Evolutionary conservation across 2,329 filamentous ascomycete species (phyloP), one percentile per base, ranked within the genome.

Genomic region (Aspergillus brunneoviolaceus): DNA sequence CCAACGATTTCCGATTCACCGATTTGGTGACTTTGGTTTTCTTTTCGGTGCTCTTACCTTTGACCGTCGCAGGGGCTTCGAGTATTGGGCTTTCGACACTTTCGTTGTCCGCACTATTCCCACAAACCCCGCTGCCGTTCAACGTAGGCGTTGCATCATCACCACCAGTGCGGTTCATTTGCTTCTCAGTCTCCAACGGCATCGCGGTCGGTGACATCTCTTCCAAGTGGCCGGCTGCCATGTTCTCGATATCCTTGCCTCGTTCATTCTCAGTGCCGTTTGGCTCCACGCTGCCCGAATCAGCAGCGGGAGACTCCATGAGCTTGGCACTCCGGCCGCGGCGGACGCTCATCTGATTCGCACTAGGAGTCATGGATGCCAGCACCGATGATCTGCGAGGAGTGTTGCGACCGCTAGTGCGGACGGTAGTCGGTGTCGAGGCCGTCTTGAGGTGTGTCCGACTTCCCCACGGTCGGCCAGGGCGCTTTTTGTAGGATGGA

Each of bases 401-500:
- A 2, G 76, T 77, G 52, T 68, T 72, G 53, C 75, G 76, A 47
- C 74, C 72, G 59, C 68, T 73, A 2, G 71, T 73, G 25, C 74
- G 71, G 50, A 69, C 60, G 6, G 71, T 68, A 6, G 70, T 72
- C 10, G 75, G 72, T n/a, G 74, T 77, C 35, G 65, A 64, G 10
- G 67, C 60, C 35, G 61, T 56, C 57, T 69, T 65, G 33, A 62
- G 39, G 39, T 45, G 54, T 48, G 67, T 70, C 56, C 69, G 71
- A 50, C 69, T 75, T 29, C 72, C 72, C 60, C 71, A 73, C 5
- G 77, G 76, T 33, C 77, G 75, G 47, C 76, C 76, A 25, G 72
- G 69, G n/a, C 72, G 74, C 54, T 72, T 69, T 64, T 76, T 77
- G 12, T 68, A 61, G 5, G 71, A 62, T 11, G 74, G 72, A 4